These are phyloP conservation scores for Serendipita sp. DNA, from an alignment of 768 basidiomycete species.

Conservation along the genomic window DNA sequence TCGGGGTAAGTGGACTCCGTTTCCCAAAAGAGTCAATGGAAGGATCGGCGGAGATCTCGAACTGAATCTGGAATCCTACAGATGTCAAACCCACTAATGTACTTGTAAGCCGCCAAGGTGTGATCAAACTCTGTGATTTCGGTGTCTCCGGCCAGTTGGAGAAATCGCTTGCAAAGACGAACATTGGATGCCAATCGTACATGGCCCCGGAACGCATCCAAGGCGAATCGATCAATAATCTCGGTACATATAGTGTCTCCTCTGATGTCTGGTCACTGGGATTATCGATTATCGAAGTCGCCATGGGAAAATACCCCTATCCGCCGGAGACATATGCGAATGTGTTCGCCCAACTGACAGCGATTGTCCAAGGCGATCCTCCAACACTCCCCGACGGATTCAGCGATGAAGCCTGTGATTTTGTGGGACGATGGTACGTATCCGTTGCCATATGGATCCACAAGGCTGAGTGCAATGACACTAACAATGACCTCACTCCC, in stretches of 20 bases:
- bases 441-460: background rate
- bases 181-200: slow-evolving; percentile 88
- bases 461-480: background rate
- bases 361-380: slow-evolving; percentile 90
- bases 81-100: slow-evolving; percentile 94
- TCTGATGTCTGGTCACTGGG: slow-evolving; percentile 98
- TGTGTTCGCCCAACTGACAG: slow-evolving; percentile 92
- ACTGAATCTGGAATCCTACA: slow-evolving; percentile 17
- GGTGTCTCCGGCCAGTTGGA: slow-evolving; percentile 98
- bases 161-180: slow-evolving; percentile 90
- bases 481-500: no score
- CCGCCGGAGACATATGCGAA: slow-evolving; percentile 95
- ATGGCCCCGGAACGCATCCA: slow-evolving; percentile 85
- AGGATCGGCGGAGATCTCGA: background rate
- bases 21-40: background rate
- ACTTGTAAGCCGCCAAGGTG: slow-evolving; percentile 72
- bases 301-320: slow-evolving; percentile 78
- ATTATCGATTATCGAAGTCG: slow-evolving; percentile 84
- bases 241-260: slow-evolving; percentile 86
- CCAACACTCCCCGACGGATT: slow-evolving; percentile 68
- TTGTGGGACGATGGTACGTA: slow-evolving; percentile 53
- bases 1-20: slow-evolving; percentile 28
- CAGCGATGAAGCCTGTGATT: slow-evolving; percentile 58
- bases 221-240: slow-evolving; percentile 75
- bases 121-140: slow-evolving; percentile 94